Conservation (phyloP, 805 yeast genomes). For the Wickerhamomyces mucosus region DNA sequence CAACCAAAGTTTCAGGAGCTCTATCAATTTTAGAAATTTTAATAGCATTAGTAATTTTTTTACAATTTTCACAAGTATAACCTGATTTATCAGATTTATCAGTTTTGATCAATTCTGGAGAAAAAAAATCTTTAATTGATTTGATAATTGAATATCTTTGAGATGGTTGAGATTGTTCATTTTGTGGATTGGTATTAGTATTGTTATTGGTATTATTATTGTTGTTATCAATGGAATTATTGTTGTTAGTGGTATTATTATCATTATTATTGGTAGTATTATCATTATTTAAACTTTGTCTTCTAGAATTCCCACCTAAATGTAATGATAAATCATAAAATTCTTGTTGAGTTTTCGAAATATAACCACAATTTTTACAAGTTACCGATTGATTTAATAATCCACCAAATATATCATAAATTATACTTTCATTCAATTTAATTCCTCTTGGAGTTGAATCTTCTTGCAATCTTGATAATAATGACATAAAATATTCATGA, state of each 20-base stretch:
- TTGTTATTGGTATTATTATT: conserved; percentile 3
- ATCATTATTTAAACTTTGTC: conserved; percentile 12
- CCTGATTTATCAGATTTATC: conserved; percentile 65
- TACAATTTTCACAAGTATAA: conserved; percentile 83
- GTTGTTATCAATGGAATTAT: not conserved
- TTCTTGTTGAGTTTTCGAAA: conserved; percentile 84
- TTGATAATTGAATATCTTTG: conserved; percentile 57
- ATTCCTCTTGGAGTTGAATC: conserved; percentile 88
- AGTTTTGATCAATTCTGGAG: conserved; percentile 65
- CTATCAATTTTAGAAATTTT: conserved; percentile 66
- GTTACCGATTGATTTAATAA: conserved; percentile 74
- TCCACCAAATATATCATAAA: conserved; percentile 95
- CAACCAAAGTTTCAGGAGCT: conserved; percentile 80
- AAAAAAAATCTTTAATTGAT: conserved; percentile 74
- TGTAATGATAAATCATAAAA: conserved; percentile 88
- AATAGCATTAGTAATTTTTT: conserved; percentile 63
- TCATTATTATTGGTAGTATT: conserved; percentile 3
- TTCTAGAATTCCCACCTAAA: conserved; percentile 25
- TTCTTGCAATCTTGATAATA: conserved; percentile 81
- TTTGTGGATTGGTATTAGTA: not conserved
- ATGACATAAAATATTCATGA: conserved; percentile 93
- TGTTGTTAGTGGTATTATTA: not conserved
- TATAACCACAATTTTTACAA: conserved; percentile 73
- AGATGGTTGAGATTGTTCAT: conserved; percentile 10
- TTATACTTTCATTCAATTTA: conserved; percentile 68